These are phyloP conservation scores for Thalassiosira hispida DNA, from an alignment of 352 stramenopile species.

Conservation along the genomic window DNA sequence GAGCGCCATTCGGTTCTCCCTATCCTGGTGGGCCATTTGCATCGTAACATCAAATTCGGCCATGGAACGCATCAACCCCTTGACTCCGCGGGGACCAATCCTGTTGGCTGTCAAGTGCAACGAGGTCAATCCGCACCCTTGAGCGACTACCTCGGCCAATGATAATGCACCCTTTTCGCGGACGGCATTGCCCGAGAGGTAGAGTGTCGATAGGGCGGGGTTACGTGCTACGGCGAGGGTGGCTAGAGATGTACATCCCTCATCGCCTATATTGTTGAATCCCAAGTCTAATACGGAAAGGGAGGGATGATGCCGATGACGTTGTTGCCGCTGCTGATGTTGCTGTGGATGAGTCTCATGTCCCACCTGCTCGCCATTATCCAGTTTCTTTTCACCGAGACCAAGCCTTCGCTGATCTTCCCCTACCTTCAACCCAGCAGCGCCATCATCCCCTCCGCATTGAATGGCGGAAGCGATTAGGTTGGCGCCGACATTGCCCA, in stretches of 20 bases:
- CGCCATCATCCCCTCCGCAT: neutral
- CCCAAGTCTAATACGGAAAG: constrained; percentile 76
- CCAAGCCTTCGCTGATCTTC: neutral
- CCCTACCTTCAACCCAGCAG: neutral
- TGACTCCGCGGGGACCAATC: constrained; percentile 64
- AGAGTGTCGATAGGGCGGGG: constrained; percentile 66
- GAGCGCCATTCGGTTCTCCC: constrained; percentile 52
- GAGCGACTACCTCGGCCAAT: constrained; percentile 67
- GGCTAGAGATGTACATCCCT: constrained; percentile 71
- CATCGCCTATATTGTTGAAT: constrained; percentile 81
- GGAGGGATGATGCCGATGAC: constrained; percentile 58
- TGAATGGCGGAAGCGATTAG: constrained; percentile 70
- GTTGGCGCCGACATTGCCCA: constrained; percentile 68
- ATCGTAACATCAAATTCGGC: constrained; percentile 66
- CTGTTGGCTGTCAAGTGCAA: constrained; percentile 77
- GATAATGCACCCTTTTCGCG: constrained; percentile 61
- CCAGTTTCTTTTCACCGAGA: too few relatives aligned
- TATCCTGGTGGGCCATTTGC: constrained; percentile 56
- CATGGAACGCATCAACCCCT: constrained; percentile 67
- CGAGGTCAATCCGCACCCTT: constrained; percentile 64
- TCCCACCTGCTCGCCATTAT: neutral
- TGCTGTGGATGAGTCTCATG: neutral
- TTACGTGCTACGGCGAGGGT: constrained; percentile 66
- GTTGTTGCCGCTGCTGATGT: constrained; percentile 11
- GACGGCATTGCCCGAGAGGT: constrained; percentile 78